Base-by-base conservation (phyloP, 306 rosid genomes). In the Vigna hirtella region DNA sequence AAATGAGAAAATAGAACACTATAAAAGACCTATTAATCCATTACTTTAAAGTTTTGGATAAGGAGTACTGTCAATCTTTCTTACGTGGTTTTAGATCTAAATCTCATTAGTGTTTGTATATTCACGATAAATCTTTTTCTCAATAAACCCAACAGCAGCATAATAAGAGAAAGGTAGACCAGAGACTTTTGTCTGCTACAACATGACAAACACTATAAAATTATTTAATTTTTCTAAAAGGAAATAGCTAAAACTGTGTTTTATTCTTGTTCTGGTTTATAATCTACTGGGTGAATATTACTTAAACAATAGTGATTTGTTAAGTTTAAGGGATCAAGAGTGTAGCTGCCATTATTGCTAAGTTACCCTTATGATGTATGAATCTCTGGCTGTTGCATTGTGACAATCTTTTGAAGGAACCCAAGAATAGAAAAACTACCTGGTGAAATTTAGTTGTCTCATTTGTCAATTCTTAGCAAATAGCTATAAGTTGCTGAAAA, bases 271-370 rank as follows among this genome's bases (percentile, higher is more conserved):
- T 9, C 20, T 34, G 45, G 47, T 34, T 16, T 63, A 15, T 16
- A 62, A 62, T 62, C 40, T 32, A 32, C 67, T 62, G 22, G 22
- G 45, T 62, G 67, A 62, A 32, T 62, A 32, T 62, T 30, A 16
- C 67, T 30, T 30, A 32, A 63, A 34, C 47, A 63, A 26, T 16
- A 34, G 24, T 16, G 14, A 7, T 32, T 7, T 63, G 66, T 32
- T 56, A 69, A 62, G 57, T 38, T 68, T 59, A 64, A 75, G 66
- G 64, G 65, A 81, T 57, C 52, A 81, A 17, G 61, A 30, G 34
- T 32, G 67, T 15, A 30, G 45, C 67, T 62, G 43, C 24, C 42
- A 59, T 26, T 58, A 58, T 32, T 58, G 17, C 65, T 58, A 26
- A 5, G 66, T 26, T 38, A 68, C 53, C 15, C 14, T 56, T 69